Evolutionary conservation across 2,329 filamentous ascomycete species (phyloP), one percentile per base, ranked within the genome.

Genomic region (Onygenales sp.): DNA sequence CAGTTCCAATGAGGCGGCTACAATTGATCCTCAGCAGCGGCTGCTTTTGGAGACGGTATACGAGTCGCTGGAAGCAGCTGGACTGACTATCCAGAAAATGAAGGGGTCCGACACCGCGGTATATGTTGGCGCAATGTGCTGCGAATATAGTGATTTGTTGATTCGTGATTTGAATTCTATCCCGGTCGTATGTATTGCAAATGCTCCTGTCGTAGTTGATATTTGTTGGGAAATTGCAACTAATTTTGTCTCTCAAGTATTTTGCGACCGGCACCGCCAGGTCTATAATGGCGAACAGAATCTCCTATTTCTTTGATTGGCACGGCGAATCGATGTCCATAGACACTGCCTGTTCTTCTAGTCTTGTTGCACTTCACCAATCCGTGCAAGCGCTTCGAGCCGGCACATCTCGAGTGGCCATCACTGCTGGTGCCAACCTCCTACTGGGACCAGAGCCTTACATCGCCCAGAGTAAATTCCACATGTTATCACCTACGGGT

Each of bases 401-500:
- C 5, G 64, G 67, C 1, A 64, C 68, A 27, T 64, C 57, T 21
- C 58, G 58, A 9, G 54, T 64, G 2, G 62, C 65, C 8, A 43
- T 68, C 6, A 61, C 58, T 9, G 56, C 56, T 7, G 63, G 64
- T 5, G 51, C 61, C 8, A 63, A 63, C 47, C 50, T 66, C 3
- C 58, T 66, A 35, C 52, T 70, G 2, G 63, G 63, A 13, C 67
- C 67, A 0, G 59, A 65, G 11, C 61, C 64, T 53, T 68, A 63
- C 51, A 62, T 70, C 8, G 61, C 64, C 4, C 61, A 65, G 53
- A 63, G 62, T 48, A 65, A 67, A 27, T 53, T 64, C 17, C 58
- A 74, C 61, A 62, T 80, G 47, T 72, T 83, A 27, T 78, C 77
- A 1, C 73, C 78, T 33, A 72, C 74, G 0, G 78, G 78, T 1